Evolutionary conservation across 768 basidiomycete species (phyloP), one percentile per base, ranked within the genome.

Genomic region (Rubroboletus pulcherrimus): DNA sequence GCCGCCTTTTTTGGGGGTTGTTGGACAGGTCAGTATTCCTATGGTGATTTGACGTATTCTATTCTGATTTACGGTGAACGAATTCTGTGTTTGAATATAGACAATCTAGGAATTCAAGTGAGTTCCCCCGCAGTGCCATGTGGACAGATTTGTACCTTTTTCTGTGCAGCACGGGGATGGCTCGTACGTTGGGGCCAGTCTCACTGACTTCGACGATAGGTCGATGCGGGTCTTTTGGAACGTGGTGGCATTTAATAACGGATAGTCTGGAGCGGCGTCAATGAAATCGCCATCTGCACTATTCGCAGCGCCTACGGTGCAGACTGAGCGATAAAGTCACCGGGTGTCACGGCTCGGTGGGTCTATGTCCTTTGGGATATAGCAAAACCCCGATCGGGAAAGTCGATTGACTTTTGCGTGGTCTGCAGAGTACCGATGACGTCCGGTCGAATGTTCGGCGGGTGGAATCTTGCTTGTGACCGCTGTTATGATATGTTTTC

Each of bases 401-500:
- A 54, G 47, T 3, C 39, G 62, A 64, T 58, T 62, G 10, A 47
- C 66, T 61, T 57, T 57, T 60, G 19, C 12, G 47, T 35, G 11
- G 24, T 46, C 46, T 39, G 30, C 39, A 35, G 39, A n/a, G 31
- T 21, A 35, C 47, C 33, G 39, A 60, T 63, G 66, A 70, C 61
- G 59, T 54, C 57, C 51, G 51, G 33, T 45, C 53, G 43, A 63
- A 49, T 41, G 58, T 40, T 63, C 44, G 66, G 60, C 57, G 54
- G 59, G 49, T 55, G 55, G 50, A 49, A 68, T 63, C 58, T 45
- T 14, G 21, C 31, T 7, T 38, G 69, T 67, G 61, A 64, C 70
- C 17, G 37, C 63, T 69, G 67, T 69, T 63, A 66, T 60, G 58
- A 61, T 71, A 71, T 70, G 70, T 70, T 71, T 71, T 70, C 51